Evolutionary conservation across 495 filamentous ascomycete species (phyloP).

Genomic region (Staphylotrichum longicolle): DNA sequence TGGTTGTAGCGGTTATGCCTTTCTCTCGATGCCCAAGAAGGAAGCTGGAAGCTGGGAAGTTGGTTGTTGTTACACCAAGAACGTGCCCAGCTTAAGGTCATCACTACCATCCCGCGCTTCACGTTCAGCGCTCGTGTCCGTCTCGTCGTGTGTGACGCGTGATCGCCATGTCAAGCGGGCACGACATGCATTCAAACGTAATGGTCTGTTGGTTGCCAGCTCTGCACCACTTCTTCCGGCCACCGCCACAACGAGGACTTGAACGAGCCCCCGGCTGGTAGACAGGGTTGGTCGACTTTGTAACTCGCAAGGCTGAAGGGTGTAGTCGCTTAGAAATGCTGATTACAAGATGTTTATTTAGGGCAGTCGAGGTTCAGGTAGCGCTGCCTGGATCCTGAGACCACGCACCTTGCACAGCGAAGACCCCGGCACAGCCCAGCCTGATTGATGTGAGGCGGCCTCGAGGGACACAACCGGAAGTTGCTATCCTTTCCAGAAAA

Average conservation of each 20-base stretch:
- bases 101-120: constrained; percentile 6
- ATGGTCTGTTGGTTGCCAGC: neutral
- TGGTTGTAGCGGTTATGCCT: neutral
- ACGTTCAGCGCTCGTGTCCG: constrained; percentile 2
- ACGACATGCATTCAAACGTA: constrained; percentile 1
- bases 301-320: too few species aligned
- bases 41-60: neutral
- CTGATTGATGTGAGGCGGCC: neutral
- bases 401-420: neutral
- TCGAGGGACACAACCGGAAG: too few species aligned
- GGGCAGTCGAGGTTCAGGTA: constrained; percentile 11
- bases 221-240: neutral
- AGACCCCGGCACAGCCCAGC: constrained; percentile 1
- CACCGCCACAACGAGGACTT: too few species aligned
- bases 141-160: constrained; percentile 6
- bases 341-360: too few species aligned
- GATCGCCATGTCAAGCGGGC: constrained; percentile 3
- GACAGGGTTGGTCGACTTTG: too few species aligned
- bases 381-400: constrained; percentile 11
- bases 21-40: too few species aligned
- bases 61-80: neutral
- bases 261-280: too few species aligned
- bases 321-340: too few species aligned
- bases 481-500: too few species aligned
- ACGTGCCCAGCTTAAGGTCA: neutral